Conservation (phyloP, 2,329 filamentous ascomycete species). For the Emmonsiellopsis sp. region DNA sequence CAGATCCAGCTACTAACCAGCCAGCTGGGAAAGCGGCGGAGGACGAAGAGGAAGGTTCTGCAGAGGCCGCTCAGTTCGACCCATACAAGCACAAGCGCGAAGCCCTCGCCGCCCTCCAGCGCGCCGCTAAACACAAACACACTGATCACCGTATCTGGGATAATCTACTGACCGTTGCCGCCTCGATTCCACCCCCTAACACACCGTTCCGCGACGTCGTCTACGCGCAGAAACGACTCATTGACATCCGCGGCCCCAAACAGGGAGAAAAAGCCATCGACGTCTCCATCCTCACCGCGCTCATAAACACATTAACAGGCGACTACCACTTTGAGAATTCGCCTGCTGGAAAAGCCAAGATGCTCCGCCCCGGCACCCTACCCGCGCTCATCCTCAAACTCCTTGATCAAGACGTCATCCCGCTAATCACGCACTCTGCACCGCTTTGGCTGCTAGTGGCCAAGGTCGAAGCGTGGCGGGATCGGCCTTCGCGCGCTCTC, state of each 20-base stretch:
- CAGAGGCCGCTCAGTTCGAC: conserved; percentile 25
- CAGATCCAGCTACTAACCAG: conserved; percentile 17
- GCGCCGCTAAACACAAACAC: conserved; percentile 71
- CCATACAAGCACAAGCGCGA: conserved; percentile 58
- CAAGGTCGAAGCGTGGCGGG: conserved; percentile 62
- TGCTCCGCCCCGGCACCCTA: conserved; percentile 44
- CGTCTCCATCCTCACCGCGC: conserved; percentile 56
- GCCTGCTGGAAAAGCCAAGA: conserved; percentile 20
- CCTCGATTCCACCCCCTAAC: conserved; percentile 61
- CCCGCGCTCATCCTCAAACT: conserved; percentile 52
- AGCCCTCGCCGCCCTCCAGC: conserved; percentile 75
- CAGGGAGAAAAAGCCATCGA: conserved; percentile 73
- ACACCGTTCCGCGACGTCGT: conserved; percentile 63
- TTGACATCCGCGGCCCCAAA: conserved; percentile 58
- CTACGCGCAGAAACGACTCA: conserved; percentile 61
- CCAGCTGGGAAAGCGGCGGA: conserved; percentile 21
- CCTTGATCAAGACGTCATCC: conserved; percentile 64
- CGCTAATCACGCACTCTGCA: conserved; percentile 71
- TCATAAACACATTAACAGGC: conserved; percentile 62
- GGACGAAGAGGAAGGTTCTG: conserved; percentile 16
- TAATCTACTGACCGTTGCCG: conserved; percentile 81
- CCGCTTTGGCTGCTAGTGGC: conserved; percentile 69
- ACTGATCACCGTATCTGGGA: conserved; percentile 94
- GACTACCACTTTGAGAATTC: conserved; percentile 30
- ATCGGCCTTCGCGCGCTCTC: conserved; percentile 61